phyloP scores from a whole-genome alignment of 768 basidiomycete genomes.

The Tricholoma sp. region DNA sequence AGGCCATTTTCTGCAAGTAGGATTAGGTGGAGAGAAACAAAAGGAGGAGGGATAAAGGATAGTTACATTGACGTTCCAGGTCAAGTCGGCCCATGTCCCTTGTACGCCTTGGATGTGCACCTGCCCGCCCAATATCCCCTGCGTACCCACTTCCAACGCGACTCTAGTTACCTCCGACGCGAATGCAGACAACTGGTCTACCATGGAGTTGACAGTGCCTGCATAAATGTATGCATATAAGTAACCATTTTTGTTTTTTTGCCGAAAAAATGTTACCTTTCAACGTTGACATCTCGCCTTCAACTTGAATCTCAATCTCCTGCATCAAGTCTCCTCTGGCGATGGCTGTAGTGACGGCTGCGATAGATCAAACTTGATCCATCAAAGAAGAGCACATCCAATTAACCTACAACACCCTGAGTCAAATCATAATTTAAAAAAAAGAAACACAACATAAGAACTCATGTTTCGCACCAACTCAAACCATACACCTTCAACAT shows the following conservation, averaged over 20 bases:
- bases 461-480: neutral
- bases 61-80: constrained; percentile 77
- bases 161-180: constrained; percentile 80
- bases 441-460: neutral
- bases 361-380: constrained; percentile 78
- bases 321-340: constrained; percentile 86
- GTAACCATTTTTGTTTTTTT: neutral
- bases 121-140: constrained; percentile 87
- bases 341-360: constrained; percentile 83
- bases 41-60: neutral
- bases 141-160: constrained; percentile 85
- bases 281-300: constrained; percentile 80
- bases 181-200: constrained; percentile 83
- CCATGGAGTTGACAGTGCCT: constrained; percentile 87
- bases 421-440: neutral
- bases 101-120: constrained; percentile 80
- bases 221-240: neutral
- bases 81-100: constrained; percentile 90
- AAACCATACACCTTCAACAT: constrained; percentile 62
- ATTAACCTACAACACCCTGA: constrained; percentile 45
- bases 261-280: constrained; percentile 47
- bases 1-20: constrained; percentile 68
- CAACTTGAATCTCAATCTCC: constrained; percentile 44
- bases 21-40: neutral
- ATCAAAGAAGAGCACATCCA: constrained; percentile 79